Base-by-base conservation (phyloP, 2,329 filamentous ascomycete genomes). In the Hypoxylon sp. region DNA sequence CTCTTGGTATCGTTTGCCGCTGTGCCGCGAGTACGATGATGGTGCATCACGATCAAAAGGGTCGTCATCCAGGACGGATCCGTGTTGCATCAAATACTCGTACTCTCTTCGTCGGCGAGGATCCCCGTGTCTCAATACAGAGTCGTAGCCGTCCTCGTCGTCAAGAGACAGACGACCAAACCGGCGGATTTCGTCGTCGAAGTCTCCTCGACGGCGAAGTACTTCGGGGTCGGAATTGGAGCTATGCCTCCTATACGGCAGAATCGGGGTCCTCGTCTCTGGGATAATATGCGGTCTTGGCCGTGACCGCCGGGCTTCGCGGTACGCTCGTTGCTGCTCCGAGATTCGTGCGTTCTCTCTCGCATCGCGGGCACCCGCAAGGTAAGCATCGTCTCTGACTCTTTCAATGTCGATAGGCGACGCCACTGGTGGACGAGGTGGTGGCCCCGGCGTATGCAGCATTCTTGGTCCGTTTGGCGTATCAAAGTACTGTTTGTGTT, bases 51-150 rank as follows among this genome's bases (percentile, higher is more conserved):
- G 49, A 25, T 58, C 64, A 55, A 76, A 77, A 20, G 74, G 72
- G 27, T 77, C 75, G 1, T 69, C 73, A 8, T 68, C 66, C 10
- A 77, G 7, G 3, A 76, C 62, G 4, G 74, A 76, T 46, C 74
- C 74, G 30, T 59, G 68, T 55, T 70, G 72, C 14, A 56, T 27
- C 13, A 67, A 64, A 35, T 65, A 48, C 25, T 73, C 73, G 40
- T 64, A 68, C 25, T 73, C 73, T 49, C 66, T 67, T 25, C 64
- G 64, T 31, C 66, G 63, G 22, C 66, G 68, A 8, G 44, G 53
- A 31, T 66, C 57, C 3, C 46, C 63, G 4, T 50, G 55, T 7
- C 65, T 69, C 10, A 59, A 17, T 20, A 67, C 64, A 6, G 35
- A 27, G 2, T 70, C 70, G 22, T 71, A 63, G n/a, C 58, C 51